Base-by-base conservation (phyloP, 1,284 basidiomycete genomes). In the Peniophora sp. region DNA sequence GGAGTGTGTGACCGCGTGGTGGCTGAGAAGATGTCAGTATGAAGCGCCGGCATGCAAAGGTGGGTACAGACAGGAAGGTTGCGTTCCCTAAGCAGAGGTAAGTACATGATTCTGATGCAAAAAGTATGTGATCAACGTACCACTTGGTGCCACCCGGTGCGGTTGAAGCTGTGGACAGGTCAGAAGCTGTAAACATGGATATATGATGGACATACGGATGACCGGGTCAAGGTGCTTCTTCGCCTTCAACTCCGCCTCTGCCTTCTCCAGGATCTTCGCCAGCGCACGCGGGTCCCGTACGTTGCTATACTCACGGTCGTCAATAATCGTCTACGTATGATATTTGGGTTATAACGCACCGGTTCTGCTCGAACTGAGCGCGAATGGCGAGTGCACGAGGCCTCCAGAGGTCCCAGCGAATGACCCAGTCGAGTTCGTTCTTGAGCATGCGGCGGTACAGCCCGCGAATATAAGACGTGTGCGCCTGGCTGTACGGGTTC, bases 341-440 rank as follows among this genome's bases (percentile, higher is more conserved):
- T 42, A 20, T 24, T 17, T 50, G 34, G 68, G n/a, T n/a, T n/a
- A n/a, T n/a, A n/a, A n/a, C 85, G 57, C 65, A 93, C 92, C 90
- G 80, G 75, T 97, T 92, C 58, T 77, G 72, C 72, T 97, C 94
- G 66, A 97, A 97, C 67, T 93, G 85, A 56, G 93, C 92, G 54
- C 94, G 75, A 60, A 97, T 92, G 66, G 85, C 74, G 58, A 93
- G 70, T 3, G 93, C 93, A 62, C 86, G 78, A 57, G 77, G 77
- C 56, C 94, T 79, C 92, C 92, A 97, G 5, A 92, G 62, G 62
- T 93, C 88, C 55, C 93, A 75, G 52, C 86, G 76, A 59, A 96
- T 78, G 52, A 82, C 83, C 94, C 94, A 97, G 71, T 97, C 85
- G 52, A 94, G 74, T 53, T 88, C 78, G 67, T 96, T 93, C 60